phyloP scores from a whole-genome alignment of 352 stramenopile species.

The Phytophthora colocasiae region DNA sequence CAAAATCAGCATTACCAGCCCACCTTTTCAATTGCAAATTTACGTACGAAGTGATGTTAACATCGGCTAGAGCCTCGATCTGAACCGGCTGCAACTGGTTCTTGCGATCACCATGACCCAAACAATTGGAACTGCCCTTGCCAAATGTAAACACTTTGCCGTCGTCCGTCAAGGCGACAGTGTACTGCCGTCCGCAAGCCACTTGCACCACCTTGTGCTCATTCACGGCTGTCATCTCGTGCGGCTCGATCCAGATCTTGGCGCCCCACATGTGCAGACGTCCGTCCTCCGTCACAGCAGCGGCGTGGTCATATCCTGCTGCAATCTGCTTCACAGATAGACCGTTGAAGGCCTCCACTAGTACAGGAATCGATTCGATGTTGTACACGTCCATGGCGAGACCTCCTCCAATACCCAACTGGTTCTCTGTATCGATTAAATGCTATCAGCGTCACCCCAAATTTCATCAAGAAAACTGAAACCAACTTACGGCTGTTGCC shows the following conservation, averaged over 20 bases:
- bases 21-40: neutral
- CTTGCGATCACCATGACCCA: constrained; percentile 90
- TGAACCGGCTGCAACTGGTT: constrained; percentile 90
- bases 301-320: constrained; percentile 94
- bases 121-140: constrained; percentile 87
- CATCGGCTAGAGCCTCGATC: constrained; percentile 63
- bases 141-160: constrained; percentile 90
- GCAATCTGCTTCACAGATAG: constrained; percentile 86
- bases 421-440: constrained; percentile 64
- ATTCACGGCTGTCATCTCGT: constrained; percentile 85
- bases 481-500: constrained; percentile 89
- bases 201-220: constrained; percentile 81
- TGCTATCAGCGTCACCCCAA: neutral
- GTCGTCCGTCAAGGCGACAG: constrained; percentile 72
- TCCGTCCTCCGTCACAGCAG: constrained; percentile 79
- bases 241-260: constrained; percentile 94
- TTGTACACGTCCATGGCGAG: constrained; percentile 94
- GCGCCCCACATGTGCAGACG: constrained; percentile 86
- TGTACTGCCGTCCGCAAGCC: constrained; percentile 88
- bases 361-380: constrained; percentile 93
- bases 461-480: too few species aligned
- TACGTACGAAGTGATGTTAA: constrained; percentile 74
- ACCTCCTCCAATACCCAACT: constrained; percentile 89
- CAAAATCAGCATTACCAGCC: constrained; percentile 7
- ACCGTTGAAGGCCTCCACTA: constrained; percentile 78